Conservation (phyloP, 495 filamentous ascomycete genomes). For the Penicillium robsamsonii region DNA sequence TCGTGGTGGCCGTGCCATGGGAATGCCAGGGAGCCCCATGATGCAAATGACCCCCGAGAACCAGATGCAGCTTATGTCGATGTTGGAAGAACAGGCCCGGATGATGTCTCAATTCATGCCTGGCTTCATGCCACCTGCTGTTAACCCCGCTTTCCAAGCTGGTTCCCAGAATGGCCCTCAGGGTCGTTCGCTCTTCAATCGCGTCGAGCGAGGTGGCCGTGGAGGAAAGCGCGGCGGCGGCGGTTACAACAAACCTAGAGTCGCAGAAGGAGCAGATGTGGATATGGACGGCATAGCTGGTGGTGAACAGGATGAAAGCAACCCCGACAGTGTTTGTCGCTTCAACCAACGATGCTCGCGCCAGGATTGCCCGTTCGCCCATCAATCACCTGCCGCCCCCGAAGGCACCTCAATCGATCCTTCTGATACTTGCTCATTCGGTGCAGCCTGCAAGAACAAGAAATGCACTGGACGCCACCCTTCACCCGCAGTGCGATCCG, state of each 20-base stretch:
- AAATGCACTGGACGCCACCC: constrained; percentile 93
- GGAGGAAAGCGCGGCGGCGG: constrained; percentile 32
- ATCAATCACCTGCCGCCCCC: constrained; percentile 89
- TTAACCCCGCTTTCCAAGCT: constrained; percentile 55
- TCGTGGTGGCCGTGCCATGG: constrained; percentile 50
- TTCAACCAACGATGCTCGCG: constrained; percentile 88
- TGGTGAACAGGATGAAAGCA: constrained; percentile 54
- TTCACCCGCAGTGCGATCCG: constrained; percentile 75
- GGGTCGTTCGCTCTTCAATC: constrained; percentile 75
- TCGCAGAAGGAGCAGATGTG: constrained; percentile 30
- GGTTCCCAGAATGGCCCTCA: constrained; percentile 47
- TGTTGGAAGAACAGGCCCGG: constrained; percentile 85
- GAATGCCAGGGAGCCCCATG: constrained; percentile 46
- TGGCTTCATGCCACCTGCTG: constrained; percentile 46
- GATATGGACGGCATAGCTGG: constrained; percentile 42
- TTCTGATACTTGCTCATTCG: constrained; percentile 76
- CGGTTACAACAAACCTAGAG: constrained; percentile 22
- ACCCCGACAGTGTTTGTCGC: constrained; percentile 59
- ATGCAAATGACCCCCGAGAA: constrained; percentile 64
- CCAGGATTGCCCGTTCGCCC: constrained; percentile 85
- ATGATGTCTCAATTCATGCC: constrained; percentile 73
- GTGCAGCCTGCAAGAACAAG: constrained; percentile 87
- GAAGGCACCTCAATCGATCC: constrained; percentile 78
- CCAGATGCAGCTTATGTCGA: constrained; percentile 76
- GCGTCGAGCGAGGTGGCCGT: constrained; percentile 56